Conservation (phyloP, 2,329 filamentous ascomycete species). For the Bipolaris cookei region DNA sequence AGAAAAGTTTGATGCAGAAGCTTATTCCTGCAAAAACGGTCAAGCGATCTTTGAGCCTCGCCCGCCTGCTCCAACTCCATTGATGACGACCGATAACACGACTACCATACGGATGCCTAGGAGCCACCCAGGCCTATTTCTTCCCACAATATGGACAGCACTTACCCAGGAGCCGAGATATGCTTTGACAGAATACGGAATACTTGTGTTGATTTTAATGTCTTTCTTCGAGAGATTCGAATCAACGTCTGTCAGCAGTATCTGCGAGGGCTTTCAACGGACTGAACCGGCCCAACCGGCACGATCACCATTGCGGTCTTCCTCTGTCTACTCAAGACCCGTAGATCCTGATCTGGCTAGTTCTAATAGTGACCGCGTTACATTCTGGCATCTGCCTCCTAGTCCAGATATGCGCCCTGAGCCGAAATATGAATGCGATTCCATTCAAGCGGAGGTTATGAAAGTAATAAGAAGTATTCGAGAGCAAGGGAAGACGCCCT, state of each 20-base stretch:
- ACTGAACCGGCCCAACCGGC: background rate
- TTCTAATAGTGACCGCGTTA: background rate
- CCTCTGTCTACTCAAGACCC: slow-evolving; percentile 4
- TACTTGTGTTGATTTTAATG: slow-evolving; percentile 8
- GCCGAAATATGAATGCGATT: background rate
- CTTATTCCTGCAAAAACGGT: background rate
- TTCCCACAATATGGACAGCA: slow-evolving; percentile 10
- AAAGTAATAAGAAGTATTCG: slow-evolving; percentile 1
- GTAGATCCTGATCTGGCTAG: background rate
- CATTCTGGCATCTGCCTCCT: slow-evolving; percentile 7
- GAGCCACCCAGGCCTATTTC: slow-evolving; percentile 6
- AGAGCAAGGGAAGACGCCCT: slow-evolving; percentile 1
- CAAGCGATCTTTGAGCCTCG: slow-evolving; percentile 9
- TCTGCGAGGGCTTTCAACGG: background rate
- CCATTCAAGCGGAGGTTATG: background rate
- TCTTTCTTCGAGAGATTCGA: slow-evolving; percentile 9
- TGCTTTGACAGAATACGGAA: slow-evolving; percentile 7
- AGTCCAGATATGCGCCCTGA: background rate
- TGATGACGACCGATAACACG: slow-evolving; percentile 8
- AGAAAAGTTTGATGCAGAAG: slow-evolving; percentile 8
- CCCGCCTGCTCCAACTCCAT: slow-evolving; percentile 5
- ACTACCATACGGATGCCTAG: slow-evolving; percentile 1
- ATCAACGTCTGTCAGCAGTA: background rate
- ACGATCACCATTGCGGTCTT: background rate
- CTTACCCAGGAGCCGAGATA: slow-evolving; percentile 10